phyloP scores from a whole-genome alignment of 208 protist species.

The Trypanosoma congolense region DNA sequence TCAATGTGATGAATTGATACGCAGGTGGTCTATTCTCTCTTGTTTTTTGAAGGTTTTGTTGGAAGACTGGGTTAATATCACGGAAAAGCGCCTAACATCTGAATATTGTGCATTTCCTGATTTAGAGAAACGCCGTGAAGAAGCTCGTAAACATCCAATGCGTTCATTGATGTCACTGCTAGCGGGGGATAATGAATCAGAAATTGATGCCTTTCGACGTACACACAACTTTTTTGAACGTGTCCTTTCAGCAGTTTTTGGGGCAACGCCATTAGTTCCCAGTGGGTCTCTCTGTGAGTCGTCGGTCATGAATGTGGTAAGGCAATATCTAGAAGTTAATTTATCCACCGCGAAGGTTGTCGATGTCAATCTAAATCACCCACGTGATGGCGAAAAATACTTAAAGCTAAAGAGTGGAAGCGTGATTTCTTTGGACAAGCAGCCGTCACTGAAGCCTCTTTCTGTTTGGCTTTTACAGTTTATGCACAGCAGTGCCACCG shows the following conservation, averaged over 20 bases:
- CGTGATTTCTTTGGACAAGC: conserved; percentile 2
- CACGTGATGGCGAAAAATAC: not conserved
- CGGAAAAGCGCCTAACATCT: conserved; percentile 32
- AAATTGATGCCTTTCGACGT: conserved; percentile 12
- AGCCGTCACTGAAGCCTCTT: conserved; percentile 34
- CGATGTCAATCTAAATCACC: conserved; percentile 8
- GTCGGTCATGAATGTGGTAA: conserved; percentile 1
- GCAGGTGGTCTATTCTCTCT: conserved; percentile 38
- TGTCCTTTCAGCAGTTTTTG: conserved; percentile 26
- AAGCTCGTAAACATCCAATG: conserved; percentile 48
- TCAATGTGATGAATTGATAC: conserved; percentile 43
- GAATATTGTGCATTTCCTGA: conserved; percentile 59
- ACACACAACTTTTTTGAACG: conserved; percentile 39
- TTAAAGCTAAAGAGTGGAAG: conserved; percentile 3
- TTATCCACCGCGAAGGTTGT: conserved; percentile 7
- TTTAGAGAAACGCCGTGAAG: conserved; percentile 54
- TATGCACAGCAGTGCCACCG: conserved; percentile 13
- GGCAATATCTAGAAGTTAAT: conserved; percentile 5
- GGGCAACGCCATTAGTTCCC: conserved; percentile 4
- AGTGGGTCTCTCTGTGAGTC: not conserved
- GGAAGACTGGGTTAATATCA: conserved; percentile 26
- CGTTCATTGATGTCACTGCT: conserved; percentile 49
- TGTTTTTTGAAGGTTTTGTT: conserved; percentile 37
- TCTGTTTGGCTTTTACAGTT: conserved; percentile 58
- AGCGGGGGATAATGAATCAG: conserved; percentile 14